Evolutionary conservation across 306 rosid genomes (phyloP), one percentile per base, ranked within the genome.

Genomic region (Gleditsia sinensis): DNA sequence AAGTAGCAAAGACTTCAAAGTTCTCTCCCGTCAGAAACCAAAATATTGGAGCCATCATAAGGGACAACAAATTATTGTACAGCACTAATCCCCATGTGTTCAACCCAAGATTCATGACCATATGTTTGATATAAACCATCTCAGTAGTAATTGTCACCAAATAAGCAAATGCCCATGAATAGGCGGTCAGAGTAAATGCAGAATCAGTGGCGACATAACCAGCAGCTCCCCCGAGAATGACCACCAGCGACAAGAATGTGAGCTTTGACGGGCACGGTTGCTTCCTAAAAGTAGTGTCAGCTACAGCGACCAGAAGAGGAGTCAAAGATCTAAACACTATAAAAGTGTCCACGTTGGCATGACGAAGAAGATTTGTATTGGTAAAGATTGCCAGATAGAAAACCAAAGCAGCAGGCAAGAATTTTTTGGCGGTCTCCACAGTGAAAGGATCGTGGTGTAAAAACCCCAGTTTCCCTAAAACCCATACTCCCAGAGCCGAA

Each of bases 61-160:
- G 48, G 0, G 91, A 89, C 77, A 89, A 71, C 57, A 89, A 54
- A 69, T 89, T 89, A 82, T 89, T 89, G 60, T 86, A 89, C 57
- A 86, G 53, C 45, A 89, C 94, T 75, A 89, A 86, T 17, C 91
- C 91, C 91, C 91, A 86, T 1, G 89, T 89, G 83, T 85, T 89
- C 81, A 86, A 20, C 55, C 88, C 89, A 36, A 86, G 94, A 81
- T 77, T 86, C 23, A 90, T 89, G 58, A 89, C 94, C 89, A 89
- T 86, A 51, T 86, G 94, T 73, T 89, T 86, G 75, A 85, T 86
- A 40, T 89, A 89, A 78, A 89, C 94, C 94, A 89, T 89, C 74
- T 89, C 91, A 74, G 89, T 83, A 7, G 89, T 86, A 70, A 89
- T 89, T 23, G 91, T 83, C 37, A 89, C 89, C 85, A 89, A 65